Percentiles rank a stretch among this genome's conserved stretches.
phyloP scores from a whole-genome alignment of 495 filamentous ascomycete genomes.

The Niebla homalea region DNA sequence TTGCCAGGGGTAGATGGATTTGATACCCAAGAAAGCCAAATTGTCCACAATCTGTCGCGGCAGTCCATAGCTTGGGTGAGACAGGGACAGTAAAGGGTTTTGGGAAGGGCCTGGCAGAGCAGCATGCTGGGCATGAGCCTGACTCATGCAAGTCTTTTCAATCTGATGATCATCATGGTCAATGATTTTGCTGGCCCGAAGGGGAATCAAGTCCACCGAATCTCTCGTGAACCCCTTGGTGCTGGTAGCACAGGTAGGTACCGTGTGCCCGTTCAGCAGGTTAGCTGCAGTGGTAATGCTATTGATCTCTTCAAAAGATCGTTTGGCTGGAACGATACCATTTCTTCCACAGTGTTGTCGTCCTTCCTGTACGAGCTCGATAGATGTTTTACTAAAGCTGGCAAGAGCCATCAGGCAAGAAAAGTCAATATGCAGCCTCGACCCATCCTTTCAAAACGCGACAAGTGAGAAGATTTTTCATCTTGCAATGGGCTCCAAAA shows the following conservation, averaged over 20 bases:
- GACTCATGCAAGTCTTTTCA: constrained; percentile 24
- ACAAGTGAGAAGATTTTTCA: no score
- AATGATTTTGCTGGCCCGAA: constrained; percentile 29
- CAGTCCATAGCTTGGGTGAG: constrained; percentile 52
- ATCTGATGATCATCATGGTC: constrained; percentile 2
- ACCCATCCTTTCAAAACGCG: no score
- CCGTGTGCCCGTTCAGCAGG: not conserved
- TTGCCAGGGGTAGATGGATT: constrained; percentile 69
- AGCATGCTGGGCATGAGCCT: no score
- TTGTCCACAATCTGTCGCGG: constrained; percentile 48
- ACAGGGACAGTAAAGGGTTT: constrained; percentile 48
- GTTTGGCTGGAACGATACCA: constrained; percentile 2
- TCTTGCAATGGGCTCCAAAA: no score
- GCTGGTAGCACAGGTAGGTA: not conserved
- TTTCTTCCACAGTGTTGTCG: constrained; percentile 3
- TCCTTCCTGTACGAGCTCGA: constrained; percentile 1
- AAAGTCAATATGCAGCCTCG: no score
- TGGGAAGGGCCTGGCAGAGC: constrained; percentile 36
- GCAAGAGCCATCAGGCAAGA: no score
- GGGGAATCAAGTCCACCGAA: constrained; percentile 18
- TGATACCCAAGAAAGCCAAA: constrained; percentile 50
- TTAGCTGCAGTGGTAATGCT: not conserved
- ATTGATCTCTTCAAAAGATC: constrained; percentile 3
- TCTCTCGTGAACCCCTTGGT: constrained; percentile 1
- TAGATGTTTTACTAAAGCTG: not conserved